Conservation (phyloP, 805 yeast species). For the Zygosaccharomyces rouxii region DNA sequence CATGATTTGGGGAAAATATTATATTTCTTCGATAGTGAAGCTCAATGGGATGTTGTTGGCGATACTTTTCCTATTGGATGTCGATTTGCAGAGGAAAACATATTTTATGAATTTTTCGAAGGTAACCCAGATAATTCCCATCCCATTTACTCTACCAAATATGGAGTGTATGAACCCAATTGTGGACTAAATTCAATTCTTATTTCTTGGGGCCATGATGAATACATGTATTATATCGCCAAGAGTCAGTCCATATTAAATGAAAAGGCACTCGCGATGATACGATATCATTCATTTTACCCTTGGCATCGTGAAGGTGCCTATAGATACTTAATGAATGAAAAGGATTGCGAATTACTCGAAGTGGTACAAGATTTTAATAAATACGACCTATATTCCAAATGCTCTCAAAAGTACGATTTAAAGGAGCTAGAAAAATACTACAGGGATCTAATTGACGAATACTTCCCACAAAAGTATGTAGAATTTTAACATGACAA, state of each 20-base stretch:
- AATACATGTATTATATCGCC: constrained; percentile 70
- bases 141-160: constrained; percentile 61
- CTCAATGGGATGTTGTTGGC: constrained; percentile 80
- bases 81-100: constrained; percentile 53
- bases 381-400: constrained; percentile 65
- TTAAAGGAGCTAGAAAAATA: constrained; percentile 52
- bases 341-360: constrained; percentile 55
- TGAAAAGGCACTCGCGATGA: constrained; percentile 66
- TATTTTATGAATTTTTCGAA: constrained; percentile 56
- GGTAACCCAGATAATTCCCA: constrained; percentile 57
- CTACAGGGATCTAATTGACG: constrained; percentile 60
- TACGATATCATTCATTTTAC: constrained; percentile 68
- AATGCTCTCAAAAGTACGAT: constrained; percentile 47
- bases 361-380: constrained; percentile 63
- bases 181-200: constrained; percentile 68
- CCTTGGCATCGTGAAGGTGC: constrained; percentile 76
- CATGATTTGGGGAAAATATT: constrained; percentile 68
- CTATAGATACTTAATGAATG: constrained; percentile 59
- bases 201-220: constrained; percentile 79
- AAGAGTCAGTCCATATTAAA: constrained; percentile 61
- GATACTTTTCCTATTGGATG: constrained; percentile 78
- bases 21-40: constrained; percentile 65
- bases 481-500: constrained; percentile 46
- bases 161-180: constrained; percentile 58
- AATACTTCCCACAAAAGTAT: constrained; percentile 54